phyloP scores from a whole-genome alignment of 2,329 filamentous ascomycete species.

The Colletotrichum cordylinicola region DNA sequence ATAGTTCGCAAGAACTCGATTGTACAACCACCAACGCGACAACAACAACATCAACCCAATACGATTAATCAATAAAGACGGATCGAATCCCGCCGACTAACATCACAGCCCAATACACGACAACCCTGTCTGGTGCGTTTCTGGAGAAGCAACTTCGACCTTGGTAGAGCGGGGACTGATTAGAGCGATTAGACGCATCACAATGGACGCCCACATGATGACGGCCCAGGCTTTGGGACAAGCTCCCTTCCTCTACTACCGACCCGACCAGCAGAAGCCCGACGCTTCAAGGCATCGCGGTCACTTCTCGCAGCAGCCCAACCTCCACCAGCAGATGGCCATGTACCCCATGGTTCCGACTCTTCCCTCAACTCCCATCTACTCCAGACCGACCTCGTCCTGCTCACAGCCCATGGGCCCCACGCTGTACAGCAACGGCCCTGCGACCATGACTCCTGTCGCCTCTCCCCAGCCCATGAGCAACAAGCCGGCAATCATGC shows the following conservation, averaged over 20 bases:
- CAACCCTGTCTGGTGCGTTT: slow-evolving; percentile 35
- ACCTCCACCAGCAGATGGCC: slow-evolving; percentile 50
- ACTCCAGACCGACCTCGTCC: slow-evolving; percentile 70
- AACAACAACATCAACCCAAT: slow-evolving; percentile 4
- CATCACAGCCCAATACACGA: slow-evolving; percentile 12
- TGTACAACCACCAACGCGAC: slow-evolving; percentile 30
- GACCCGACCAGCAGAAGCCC: slow-evolving; percentile 70
- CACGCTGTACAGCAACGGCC: slow-evolving; percentile 62
- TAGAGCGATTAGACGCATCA: slow-evolving; percentile 31
- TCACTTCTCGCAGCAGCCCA: slow-evolving; percentile 65
- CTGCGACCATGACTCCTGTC: slow-evolving; percentile 73
- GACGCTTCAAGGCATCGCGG: slow-evolving; percentile 74
- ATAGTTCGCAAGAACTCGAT: slow-evolving; percentile 26
- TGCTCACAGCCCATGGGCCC: slow-evolving; percentile 65
- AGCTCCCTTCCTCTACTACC: slow-evolving; percentile 87
- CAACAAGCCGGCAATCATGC: slow-evolving; percentile 74
- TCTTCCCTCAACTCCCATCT: slow-evolving; percentile 68
- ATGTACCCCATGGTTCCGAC: slow-evolving; percentile 62
- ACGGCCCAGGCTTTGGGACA: slow-evolving; percentile 67
- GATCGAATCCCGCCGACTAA: slow-evolving; percentile 6
- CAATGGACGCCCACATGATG: slow-evolving; percentile 72
- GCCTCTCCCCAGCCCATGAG: slow-evolving; percentile 76
- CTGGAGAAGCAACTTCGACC: neutral
- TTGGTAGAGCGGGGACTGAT: slow-evolving; percentile 22
- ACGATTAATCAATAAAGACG: slow-evolving; percentile 5